These are phyloP conservation scores for Psilocybe tampanensis DNA, from an alignment of 768 basidiomycete species.

Conservation along the genomic window DNA sequence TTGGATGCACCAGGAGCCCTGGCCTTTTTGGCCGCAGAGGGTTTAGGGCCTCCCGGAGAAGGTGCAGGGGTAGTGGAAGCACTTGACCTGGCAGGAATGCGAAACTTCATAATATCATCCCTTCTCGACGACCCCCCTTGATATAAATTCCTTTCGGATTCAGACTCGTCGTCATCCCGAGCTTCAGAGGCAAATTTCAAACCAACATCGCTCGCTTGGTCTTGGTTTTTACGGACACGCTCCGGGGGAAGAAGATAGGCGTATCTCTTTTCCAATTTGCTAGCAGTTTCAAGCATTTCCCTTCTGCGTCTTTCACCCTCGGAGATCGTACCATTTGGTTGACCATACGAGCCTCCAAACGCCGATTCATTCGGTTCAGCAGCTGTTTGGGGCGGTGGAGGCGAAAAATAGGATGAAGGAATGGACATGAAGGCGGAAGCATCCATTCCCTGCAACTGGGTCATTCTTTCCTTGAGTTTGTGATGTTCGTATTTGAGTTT, in stretches of 20 bases:
- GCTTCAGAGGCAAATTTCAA: conserved; percentile 7
- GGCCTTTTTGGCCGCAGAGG: conserved; percentile 25
- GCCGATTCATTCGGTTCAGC: conserved; percentile 27
- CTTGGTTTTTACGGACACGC: conserved; percentile 41
- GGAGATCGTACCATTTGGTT: conserved; percentile 38
- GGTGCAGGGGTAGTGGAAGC: conserved; percentile 24
- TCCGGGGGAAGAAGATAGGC: conserved; percentile 74
- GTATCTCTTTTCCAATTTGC: conserved; percentile 70
- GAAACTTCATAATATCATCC: conserved; percentile 39
- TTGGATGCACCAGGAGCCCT: conserved; percentile 19
- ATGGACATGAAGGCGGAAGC: conserved; percentile 65
- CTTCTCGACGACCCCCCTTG: conserved; percentile 18
- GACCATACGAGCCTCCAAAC: conserved; percentile 30
- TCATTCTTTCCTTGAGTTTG: conserved; percentile 87
- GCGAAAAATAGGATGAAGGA: conserved; percentile 60
- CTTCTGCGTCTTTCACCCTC: conserved; percentile 78
- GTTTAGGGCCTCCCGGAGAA: conserved; percentile 24
- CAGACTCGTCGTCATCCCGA: conserved; percentile 23
- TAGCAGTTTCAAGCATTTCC: conserved; percentile 75
- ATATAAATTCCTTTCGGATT: conserved; percentile 15
- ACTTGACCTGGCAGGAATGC: conserved; percentile 27
- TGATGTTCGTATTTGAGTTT: conserved; percentile 91
- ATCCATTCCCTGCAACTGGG: conserved; percentile 79
- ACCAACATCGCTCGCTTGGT: conserved; percentile 16
- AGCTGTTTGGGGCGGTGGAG: conserved; percentile 24